A percentile compares a stretch with the other conserved stretches of the same genome.
phyloP scores from a whole-genome alignment of 2,329 filamentous ascomycete species.

The Cylindrodendrum hubeiense region DNA sequence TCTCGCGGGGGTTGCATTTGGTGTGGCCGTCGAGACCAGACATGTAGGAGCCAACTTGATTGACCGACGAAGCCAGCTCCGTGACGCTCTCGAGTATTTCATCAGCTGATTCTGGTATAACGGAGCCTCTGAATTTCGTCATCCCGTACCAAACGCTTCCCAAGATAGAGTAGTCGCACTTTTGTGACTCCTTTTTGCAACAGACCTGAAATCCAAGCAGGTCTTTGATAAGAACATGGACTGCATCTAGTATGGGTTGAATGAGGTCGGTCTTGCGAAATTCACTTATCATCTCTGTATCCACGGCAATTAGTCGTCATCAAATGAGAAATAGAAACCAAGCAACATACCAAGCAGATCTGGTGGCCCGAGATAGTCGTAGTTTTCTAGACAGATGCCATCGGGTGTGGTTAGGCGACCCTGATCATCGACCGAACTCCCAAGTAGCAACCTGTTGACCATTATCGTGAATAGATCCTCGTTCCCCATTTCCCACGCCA shows the following conservation, averaged over 20 bases:
- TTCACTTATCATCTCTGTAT: not conserved
- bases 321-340: not conserved
- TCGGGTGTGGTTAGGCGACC: not conserved
- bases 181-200: not conserved
- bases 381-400: not conserved
- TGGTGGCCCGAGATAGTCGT: not conserved
- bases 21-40: not conserved
- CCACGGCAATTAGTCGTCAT: not conserved
- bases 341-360: not conserved
- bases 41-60: not conserved
- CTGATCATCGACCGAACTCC: not conserved
- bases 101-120: not conserved
- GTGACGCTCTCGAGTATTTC: conserved; percentile 2
- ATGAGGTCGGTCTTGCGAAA: not conserved
- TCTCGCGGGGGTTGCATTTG: not conserved
- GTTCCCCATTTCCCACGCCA: conserved; percentile 7
- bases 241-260: not conserved
- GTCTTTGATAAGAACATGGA: not conserved
- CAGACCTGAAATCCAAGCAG: not conserved
- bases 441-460: not conserved
- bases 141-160: conserved; percentile 8
- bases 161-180: not conserved
- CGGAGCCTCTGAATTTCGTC: not conserved
- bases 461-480: not conserved
- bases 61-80: not conserved